Conservation (phyloP, 192 early-diverging fungal genomes). For the Backusella morwellensis region DNA sequence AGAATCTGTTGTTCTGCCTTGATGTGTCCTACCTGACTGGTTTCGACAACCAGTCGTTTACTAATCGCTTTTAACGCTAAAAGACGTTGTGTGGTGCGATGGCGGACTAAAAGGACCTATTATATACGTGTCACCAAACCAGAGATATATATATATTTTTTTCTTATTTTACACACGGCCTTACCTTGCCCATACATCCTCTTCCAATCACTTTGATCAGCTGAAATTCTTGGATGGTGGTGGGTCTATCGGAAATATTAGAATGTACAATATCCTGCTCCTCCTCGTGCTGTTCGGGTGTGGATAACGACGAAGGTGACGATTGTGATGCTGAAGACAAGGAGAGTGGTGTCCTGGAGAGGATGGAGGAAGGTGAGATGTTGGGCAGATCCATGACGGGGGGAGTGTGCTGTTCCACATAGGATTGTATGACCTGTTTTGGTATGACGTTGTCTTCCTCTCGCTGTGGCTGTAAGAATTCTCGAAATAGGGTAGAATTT, state of each 20-base stretch:
- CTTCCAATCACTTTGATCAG: slow-evolving; percentile 52
- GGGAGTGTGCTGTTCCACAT: background rate
- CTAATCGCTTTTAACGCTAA: slow-evolving; percentile 55
- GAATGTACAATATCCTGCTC: background rate
- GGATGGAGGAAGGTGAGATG: background rate
- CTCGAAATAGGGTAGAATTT: slow-evolving; percentile 36
- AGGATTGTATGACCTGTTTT: background rate
- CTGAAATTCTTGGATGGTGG: slow-evolving; percentile 46
- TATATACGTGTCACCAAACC: slow-evolving; percentile 8
- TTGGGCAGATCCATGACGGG: background rate
- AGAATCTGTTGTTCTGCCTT: slow-evolving; percentile 84
- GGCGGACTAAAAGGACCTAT: slow-evolving; percentile 14
- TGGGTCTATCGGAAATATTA: background rate
- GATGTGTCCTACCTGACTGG: slow-evolving; percentile 77
- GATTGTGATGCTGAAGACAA: background rate
- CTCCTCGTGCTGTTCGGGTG: background rate
- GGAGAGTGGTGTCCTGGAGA: background rate
- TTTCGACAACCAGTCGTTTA: slow-evolving; percentile 61
- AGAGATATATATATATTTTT: slow-evolving; percentile 13
- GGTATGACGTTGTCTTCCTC: slow-evolving; percentile 42
- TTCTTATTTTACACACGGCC: background rate
- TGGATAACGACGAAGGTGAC: background rate
- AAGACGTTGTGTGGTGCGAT: slow-evolving; percentile 17
- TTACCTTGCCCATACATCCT: slow-evolving; percentile 59
- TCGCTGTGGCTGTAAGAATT: slow-evolving; percentile 44